Base-by-base conservation (phyloP, 306 rosid genomes). In the Ceratonia siliqua region DNA sequence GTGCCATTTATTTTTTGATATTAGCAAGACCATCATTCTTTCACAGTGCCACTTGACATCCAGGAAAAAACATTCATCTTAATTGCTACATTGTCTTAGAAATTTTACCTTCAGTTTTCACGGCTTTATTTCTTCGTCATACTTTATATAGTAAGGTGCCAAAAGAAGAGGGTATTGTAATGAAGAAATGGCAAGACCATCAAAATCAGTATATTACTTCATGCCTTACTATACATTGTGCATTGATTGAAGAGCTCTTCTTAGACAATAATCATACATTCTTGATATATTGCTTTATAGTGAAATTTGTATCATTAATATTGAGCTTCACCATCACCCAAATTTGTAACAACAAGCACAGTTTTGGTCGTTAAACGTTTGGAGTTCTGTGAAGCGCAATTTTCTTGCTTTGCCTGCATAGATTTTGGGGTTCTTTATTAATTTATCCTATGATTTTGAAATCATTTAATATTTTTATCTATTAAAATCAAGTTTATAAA, bases 21-120 rank as follows among this genome's bases (percentile, higher is more conserved):
- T 22, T 8, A 61, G 35, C 32, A 28, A 68, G 13, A 69, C 39
- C 18, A 69, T 25, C 71, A 49, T 13, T 49, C 56, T 69, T 59
- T 18, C 46, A 0, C 27, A 36, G 15, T 24, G 8, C 68, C 20
- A 35, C 11, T 57, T 39, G 41, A 36, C 73, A 39, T 71, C 5
- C 67, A 62, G 6, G 33, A 3, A 21, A 22, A 54, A 21, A 1
- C n/a, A 55, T 24, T 55, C 35, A 22, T 55, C 7, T 24, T 24
- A 9, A 11, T 13, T 24, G 17, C 35, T 10, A 24, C n/a, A 22
- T 54, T 22, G 28, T 9, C 15, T 54, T 22, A 8, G 15, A 24
- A 0, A 9, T 11, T 21, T 54, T n/a, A 8, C 3, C 3, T 24
- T 14, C n/a, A 6, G 32, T 21, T 12, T 54, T 24, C 9, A 27